A percentile compares a stretch with the other conserved stretches of the same genome.
phyloP scores from a whole-genome alignment of 2,329 filamentous ascomycete species.

The Coleophoma cylindrospora region DNA sequence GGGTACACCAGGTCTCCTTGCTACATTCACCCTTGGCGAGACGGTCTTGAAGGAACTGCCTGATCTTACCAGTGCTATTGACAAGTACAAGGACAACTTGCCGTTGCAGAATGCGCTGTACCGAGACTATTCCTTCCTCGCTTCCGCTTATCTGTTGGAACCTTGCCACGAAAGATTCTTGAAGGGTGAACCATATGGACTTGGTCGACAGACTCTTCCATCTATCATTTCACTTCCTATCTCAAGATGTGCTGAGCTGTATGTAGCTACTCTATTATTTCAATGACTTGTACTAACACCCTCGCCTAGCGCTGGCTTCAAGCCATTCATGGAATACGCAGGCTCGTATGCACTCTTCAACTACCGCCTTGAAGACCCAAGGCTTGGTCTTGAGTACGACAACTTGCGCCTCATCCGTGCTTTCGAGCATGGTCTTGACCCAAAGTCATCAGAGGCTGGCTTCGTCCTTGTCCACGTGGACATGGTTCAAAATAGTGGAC shows the following conservation, averaged over 20 bases:
- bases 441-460: constrained; percentile 82
- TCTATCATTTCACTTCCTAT: constrained; percentile 74
- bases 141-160: constrained; percentile 85
- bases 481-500: constrained; percentile 85
- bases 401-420: constrained; percentile 82
- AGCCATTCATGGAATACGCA: constrained; percentile 87
- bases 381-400: constrained; percentile 51
- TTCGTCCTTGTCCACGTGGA: constrained; percentile 96
- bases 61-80: constrained; percentile 68
- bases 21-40: constrained; percentile 67
- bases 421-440: constrained; percentile 86
- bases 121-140: constrained; percentile 86
- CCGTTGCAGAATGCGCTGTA: constrained; percentile 82
- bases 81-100: constrained; percentile 68
- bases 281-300: no score
- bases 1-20: constrained; percentile 73
- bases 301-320: constrained; percentile 57
- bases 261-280: constrained; percentile 34
- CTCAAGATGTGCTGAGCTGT: constrained; percentile 80
- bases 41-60: constrained; percentile 70
- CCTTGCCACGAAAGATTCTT: constrained; percentile 76
- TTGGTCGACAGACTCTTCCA: constrained; percentile 71
- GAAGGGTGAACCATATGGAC: constrained; percentile 70
- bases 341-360: constrained; percentile 66
- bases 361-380: constrained; percentile 55